A percentile compares a stretch with the other conserved stretches of the same genome.
Conservation (phyloP, 306 rosid species). For the Alnus rubra region DNA sequence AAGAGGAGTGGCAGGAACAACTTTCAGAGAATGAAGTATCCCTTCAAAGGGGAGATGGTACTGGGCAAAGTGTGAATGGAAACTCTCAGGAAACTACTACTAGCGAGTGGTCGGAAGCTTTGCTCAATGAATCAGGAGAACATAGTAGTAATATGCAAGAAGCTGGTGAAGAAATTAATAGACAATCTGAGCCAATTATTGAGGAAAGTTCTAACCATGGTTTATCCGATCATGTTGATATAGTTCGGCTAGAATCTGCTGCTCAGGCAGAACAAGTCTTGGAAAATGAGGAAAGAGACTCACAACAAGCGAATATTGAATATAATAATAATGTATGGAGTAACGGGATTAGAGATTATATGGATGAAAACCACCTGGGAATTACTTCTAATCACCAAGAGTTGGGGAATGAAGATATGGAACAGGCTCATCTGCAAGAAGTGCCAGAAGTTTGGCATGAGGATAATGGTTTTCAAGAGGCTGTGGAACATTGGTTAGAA, state of each 20-base stretch:
- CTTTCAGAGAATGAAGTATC: slow-evolving; percentile 36
- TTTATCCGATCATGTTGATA: slow-evolving; percentile 38
- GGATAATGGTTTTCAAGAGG: slow-evolving; percentile 75
- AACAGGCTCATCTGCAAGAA: slow-evolving; percentile 56
- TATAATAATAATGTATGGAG: slow-evolving; percentile 40
- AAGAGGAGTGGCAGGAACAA: slow-evolving; percentile 44
- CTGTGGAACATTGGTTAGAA: slow-evolving; percentile 85
- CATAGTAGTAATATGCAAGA: slow-evolving; percentile 39
- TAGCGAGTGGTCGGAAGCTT: slow-evolving; percentile 35
- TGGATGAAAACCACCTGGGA: slow-evolving; percentile 49
- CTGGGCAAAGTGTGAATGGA: slow-evolving; percentile 38
- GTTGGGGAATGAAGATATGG: slow-evolving; percentile 56
- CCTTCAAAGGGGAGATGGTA: slow-evolving; percentile 37
- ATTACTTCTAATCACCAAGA: slow-evolving; percentile 46
- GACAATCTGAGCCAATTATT: slow-evolving; percentile 47
- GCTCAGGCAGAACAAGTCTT: slow-evolving; percentile 46
- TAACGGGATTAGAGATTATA: slow-evolving; percentile 38
- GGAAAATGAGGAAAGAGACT: slow-evolving; percentile 52
- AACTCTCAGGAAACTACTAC: slow-evolving; percentile 35
- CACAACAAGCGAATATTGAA: slow-evolving; percentile 48
- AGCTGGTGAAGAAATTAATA: slow-evolving; percentile 32
- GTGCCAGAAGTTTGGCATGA: slow-evolving; percentile 73
- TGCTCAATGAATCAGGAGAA: slow-evolving; percentile 39
- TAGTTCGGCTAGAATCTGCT: slow-evolving; percentile 45
- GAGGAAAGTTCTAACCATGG: slow-evolving; percentile 34